These are phyloP conservation scores for Podospora fimiseda DNA, from an alignment of 495 filamentous ascomycete species.

Conservation along the genomic window DNA sequence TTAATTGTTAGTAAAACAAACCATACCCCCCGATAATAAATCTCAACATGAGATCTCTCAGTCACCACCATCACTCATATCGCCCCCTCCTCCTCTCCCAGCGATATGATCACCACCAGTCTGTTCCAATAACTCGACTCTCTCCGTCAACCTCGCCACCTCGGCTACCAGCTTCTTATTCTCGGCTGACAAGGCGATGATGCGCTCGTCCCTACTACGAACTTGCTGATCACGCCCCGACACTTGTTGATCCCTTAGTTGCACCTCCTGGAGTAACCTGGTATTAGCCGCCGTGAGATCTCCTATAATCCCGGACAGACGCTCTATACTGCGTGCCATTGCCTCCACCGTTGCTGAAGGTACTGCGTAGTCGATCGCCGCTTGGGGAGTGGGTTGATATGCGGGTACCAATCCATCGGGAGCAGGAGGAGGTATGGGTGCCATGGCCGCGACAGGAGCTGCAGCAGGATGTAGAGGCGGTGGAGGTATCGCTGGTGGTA, in stretches of 20 bases:
- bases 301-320: not conserved
- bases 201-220: not conserved
- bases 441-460: not conserved
- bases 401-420: not conserved
- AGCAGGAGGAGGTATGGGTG: not conserved
- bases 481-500: not conserved
- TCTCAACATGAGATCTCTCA: not conserved
- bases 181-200: not conserved
- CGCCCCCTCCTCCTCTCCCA: not conserved
- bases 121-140: not conserved
- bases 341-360: constrained; percentile 3
- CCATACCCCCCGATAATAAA: no score
- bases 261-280: constrained; percentile 5
- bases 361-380: constrained; percentile 1
- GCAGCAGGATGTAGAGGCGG: not conserved
- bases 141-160: not conserved
- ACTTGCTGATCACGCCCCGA: not conserved
- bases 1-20: no score
- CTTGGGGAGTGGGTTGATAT: not conserved
- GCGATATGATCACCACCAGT: not conserved
- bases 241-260: not conserved
- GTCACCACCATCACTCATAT: not conserved
- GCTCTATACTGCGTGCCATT: constrained; percentile 7
- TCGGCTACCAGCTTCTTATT: not conserved
- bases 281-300: constrained; percentile 7